Conservation (phyloP, 2,329 filamentous ascomycete species). For the Thelonectria rubi region DNA sequence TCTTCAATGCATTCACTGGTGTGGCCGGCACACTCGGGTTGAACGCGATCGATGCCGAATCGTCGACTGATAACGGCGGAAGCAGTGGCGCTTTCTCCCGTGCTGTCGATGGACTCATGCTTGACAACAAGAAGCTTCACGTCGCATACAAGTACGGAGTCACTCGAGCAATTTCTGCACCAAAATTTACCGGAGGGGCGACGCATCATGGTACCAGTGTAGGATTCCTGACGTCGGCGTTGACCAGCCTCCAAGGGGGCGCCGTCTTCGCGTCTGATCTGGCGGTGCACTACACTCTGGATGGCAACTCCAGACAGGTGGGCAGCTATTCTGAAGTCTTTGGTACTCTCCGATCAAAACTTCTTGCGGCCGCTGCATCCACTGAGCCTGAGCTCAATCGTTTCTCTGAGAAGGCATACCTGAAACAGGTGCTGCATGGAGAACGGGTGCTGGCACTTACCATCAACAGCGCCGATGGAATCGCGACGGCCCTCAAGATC, state of each 20-base stretch:
- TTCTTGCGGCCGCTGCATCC: constrained; percentile 59
- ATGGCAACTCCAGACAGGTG: constrained; percentile 47
- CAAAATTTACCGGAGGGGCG: constrained; percentile 52
- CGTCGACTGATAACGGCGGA: constrained; percentile 61
- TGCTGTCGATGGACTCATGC: constrained; percentile 64
- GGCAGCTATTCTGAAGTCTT: constrained; percentile 66
- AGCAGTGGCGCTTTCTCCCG: constrained; percentile 61
- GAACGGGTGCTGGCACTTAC: constrained; percentile 65
- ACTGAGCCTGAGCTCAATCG: constrained; percentile 49
- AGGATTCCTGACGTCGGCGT: constrained; percentile 63
- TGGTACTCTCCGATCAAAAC: constrained; percentile 60
- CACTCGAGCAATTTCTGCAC: constrained; percentile 67
- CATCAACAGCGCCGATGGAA: constrained; percentile 70
- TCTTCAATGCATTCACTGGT: constrained; percentile 68
- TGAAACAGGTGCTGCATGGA: constrained; percentile 64
- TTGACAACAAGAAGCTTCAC: constrained; percentile 65
- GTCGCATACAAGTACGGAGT: constrained; percentile 64
- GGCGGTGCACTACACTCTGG: constrained; percentile 68
- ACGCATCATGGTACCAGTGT: constrained; percentile 66
- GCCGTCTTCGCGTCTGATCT: constrained; percentile 64
- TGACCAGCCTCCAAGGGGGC: constrained; percentile 55
- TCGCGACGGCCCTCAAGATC: constrained; percentile 66
- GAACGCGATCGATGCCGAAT: constrained; percentile 69
- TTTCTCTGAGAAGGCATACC: constrained; percentile 60
- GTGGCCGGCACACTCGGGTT: constrained; percentile 70